These are phyloP conservation scores for Globisporangium solare DNA, from an alignment of 352 stramenopile species.

Conservation along the genomic window DNA sequence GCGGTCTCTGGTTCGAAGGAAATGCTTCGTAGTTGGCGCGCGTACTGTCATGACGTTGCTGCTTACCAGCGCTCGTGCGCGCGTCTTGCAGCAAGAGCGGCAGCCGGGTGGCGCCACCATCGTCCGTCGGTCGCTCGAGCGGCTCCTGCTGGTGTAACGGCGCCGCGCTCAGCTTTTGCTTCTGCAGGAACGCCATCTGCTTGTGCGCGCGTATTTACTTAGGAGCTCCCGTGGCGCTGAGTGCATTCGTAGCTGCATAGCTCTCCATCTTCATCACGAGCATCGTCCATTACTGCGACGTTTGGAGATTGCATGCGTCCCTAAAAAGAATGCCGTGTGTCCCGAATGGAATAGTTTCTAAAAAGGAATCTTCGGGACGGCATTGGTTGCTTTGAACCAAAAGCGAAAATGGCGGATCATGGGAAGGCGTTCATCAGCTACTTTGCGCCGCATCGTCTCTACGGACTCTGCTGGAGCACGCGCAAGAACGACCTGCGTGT, in stretches of 20 bases:
- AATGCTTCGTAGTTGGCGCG: neutral
- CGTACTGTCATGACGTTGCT: neutral
- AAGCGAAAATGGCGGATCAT: conserved; percentile 5
- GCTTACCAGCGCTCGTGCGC: neutral
- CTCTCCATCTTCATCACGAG: too few relatives aligned
- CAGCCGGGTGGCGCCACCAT: neutral
- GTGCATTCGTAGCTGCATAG: too few relatives aligned
- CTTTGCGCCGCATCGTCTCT: conserved; percentile 52
- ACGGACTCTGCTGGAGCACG: conserved; percentile 74
- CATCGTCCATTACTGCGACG: too few relatives aligned
- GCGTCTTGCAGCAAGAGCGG: neutral
- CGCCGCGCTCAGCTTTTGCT: neutral
- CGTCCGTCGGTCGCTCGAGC: neutral
- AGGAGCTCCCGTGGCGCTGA: too few relatives aligned
- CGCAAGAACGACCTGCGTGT: conserved; percentile 57
- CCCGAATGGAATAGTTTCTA: too few relatives aligned
- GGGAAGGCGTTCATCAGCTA: conserved; percentile 67
- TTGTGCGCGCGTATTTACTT: neutral
- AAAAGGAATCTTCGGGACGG: too few relatives aligned
- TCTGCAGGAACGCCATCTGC: neutral
- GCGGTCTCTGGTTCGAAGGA: neutral
- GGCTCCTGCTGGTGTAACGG: neutral
- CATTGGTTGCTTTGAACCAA: neutral
- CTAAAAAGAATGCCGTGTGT: too few relatives aligned
- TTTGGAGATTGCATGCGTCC: too few relatives aligned